Evolutionary conservation across 352 stramenopile species (phyloP).

Genomic region (Globisporangium acanthophoron): DNA sequence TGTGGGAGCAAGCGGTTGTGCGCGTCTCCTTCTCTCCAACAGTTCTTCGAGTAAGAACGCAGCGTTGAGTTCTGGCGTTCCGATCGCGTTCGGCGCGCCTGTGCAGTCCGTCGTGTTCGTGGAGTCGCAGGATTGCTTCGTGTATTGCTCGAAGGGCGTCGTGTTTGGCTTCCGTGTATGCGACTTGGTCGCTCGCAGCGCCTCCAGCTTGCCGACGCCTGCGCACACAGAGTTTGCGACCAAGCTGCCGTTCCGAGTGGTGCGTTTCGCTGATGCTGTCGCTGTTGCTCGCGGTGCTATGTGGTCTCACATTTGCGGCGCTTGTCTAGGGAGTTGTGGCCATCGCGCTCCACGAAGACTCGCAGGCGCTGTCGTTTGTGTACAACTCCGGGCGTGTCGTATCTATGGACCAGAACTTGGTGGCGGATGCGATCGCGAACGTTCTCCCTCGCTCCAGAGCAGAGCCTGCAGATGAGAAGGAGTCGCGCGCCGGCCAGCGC

Average conservation of each 20-base stretch:
- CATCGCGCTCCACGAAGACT: slow-evolving; percentile 16
- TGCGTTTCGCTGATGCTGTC: slow-evolving; percentile 1
- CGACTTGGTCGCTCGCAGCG: slow-evolving; percentile 4
- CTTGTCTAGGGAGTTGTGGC: slow-evolving; percentile 22
- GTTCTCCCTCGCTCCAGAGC: slow-evolving; percentile 9
- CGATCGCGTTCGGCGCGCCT: slow-evolving; percentile 22
- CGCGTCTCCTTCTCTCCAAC: not conserved
- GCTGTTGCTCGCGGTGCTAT: not conserved
- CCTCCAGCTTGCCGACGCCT: not conserved
- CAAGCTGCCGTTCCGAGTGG: slow-evolving; percentile 27
- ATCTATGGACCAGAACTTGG: slow-evolving; percentile 14
- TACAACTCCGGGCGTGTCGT: slow-evolving; percentile 29
- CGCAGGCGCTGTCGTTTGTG: slow-evolving; percentile 22
- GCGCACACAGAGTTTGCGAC: slow-evolving; percentile 10
- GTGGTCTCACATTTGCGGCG: not conserved
- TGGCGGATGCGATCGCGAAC: slow-evolving; percentile 17
- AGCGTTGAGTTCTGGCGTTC: slow-evolving; percentile 5
- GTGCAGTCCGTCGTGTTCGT: slow-evolving; percentile 35
- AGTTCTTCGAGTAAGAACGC: not conserved
- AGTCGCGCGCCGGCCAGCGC: too few relatives aligned
- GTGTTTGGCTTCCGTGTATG: slow-evolving; percentile 17
- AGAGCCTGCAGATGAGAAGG: not conserved
- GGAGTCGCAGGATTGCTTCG: slow-evolving; percentile 17
- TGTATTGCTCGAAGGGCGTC: slow-evolving; percentile 28
- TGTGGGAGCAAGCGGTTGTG: slow-evolving; percentile 1